A percentile compares a stretch with the other conserved stretches of the same genome.
These are phyloP conservation scores for Rhizoctonia solani DNA, from an alignment of 1,284 basidiomycete species.

Conservation along the genomic window DNA sequence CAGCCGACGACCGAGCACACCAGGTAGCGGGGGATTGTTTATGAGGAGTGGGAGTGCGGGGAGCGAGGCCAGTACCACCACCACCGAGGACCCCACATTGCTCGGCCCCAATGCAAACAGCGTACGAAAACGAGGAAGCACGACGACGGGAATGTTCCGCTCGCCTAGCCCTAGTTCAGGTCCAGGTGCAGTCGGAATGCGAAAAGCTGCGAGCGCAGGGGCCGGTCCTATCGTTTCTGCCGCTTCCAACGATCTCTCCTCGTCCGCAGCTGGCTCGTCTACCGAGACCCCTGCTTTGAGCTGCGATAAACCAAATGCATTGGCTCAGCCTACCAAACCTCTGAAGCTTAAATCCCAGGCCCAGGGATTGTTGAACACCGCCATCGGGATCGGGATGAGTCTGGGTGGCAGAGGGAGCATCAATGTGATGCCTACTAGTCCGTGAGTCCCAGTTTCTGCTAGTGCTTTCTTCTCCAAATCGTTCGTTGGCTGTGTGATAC, in stretches of 20 bases:
- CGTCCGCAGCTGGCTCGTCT: too few species aligned
- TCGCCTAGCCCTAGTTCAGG: not conserved
- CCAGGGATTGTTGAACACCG: not conserved
- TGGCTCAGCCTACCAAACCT: slow-evolving; percentile 10
- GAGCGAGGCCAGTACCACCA: not conserved
- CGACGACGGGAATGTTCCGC: not conserved
- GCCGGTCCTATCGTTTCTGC: too few species aligned
- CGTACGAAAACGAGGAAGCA: slow-evolving; percentile 12
- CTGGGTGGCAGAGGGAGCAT: not conserved
- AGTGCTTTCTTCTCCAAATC: not conserved
- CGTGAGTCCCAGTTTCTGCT: slow-evolving; percentile 9
- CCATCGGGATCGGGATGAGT: slow-evolving; percentile 15
- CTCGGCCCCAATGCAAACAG: not conserved
- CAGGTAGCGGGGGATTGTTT: not conserved
- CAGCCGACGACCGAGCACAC: slow-evolving; percentile 13
- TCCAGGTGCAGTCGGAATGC: too few species aligned
- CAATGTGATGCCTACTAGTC: slow-evolving; percentile 22
- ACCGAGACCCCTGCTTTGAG: not conserved
- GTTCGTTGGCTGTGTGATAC: too few species aligned
- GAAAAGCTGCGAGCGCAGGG: too few species aligned
- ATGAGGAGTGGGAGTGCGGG: not conserved
- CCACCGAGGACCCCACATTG: not conserved
- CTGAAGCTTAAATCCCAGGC: slow-evolving; percentile 8
- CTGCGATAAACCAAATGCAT: not conserved
- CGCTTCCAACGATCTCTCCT: too few species aligned